These are phyloP conservation scores for Zygnema cylindricum DNA, from an alignment of 139 green algal species.

Conservation along the genomic window DNA sequence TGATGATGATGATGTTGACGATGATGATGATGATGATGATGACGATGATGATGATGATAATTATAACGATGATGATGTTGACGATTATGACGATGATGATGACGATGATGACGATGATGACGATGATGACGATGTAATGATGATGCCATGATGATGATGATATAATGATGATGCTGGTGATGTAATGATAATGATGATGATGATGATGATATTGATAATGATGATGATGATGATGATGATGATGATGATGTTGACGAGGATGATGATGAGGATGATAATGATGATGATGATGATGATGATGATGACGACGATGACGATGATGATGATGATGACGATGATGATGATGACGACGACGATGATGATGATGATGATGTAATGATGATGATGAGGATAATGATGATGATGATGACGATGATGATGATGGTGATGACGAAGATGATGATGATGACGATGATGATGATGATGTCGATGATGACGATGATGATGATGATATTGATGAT, in stretches of 20 bases:
- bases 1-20: constrained; percentile 16
- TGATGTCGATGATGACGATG: not conserved
- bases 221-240: constrained; percentile 18
- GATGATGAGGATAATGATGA: no score
- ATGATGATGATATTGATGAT: not conserved
- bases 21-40: constrained; percentile 24
- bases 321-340: not conserved
- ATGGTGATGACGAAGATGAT: no score
- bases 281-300: not conserved
- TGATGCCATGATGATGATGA: not conserved
- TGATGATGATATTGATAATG: not conserved
- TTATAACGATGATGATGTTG: constrained; percentile 8
- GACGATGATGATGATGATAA: not conserved
- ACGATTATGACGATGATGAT: no score
- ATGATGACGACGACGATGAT: not conserved
- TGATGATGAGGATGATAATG: no score
- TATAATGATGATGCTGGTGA: not conserved
- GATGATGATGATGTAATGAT: no score
- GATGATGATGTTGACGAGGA: not conserved
- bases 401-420: no score
- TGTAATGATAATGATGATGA: constrained; percentile 3
- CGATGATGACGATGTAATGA: no score
- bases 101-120: not conserved
- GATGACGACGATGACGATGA: not conserved
- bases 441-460: not conserved